Evolutionary conservation across 2,329 filamentous ascomycete genomes (phyloP), one percentile per base, ranked within the genome.

Genomic region (Aschersonia sp.): DNA sequence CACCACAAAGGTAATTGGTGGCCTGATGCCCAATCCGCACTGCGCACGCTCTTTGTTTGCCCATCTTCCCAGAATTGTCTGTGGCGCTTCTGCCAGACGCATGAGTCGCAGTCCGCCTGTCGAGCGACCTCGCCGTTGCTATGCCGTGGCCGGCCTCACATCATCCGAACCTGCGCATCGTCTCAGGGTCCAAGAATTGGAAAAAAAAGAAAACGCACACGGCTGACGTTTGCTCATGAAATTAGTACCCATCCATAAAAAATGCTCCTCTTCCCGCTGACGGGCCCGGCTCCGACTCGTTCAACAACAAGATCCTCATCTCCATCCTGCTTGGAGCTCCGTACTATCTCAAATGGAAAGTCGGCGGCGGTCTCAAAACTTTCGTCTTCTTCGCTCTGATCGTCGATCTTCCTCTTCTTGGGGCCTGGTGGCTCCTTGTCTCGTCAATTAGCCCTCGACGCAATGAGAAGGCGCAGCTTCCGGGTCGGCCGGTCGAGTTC

Each of bases 231-330:
- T 22, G 2, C 22, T 22, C 22, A 22, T 22, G 22, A 4, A 22
- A 22, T 22, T 12, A 37, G 35, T 37, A 37, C 49, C 55, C 51
- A 60, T 94, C 87, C 51, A 97, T 97, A 70, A 86, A 94, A 64
- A 97, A 97, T 79, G 86, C 82, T 45, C 88, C 92, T 54, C 79
- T 97, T 42, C 92, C 92, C 39, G 90, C 89, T 54, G 92, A 98
- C 65, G 86, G 80, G 45, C 71, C 87, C 46, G 85, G 88, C 54
- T 81, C 77, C 65, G 87, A 94, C 56, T 81, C 72, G 66, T 98
- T 97, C 80, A 89, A 83, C 69, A 94, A 92, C 70, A 69, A 73
- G 56, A 68, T 84, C 58, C 81, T 97, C 55, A 72, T 87, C 64
- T 73, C 76, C 56, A 65, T 90, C 52, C 65, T 95, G 51, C 64